Evolutionary conservation across 495 filamentous ascomycete species (phyloP).

Genomic region (Staphylotrichum longicolle): DNA sequence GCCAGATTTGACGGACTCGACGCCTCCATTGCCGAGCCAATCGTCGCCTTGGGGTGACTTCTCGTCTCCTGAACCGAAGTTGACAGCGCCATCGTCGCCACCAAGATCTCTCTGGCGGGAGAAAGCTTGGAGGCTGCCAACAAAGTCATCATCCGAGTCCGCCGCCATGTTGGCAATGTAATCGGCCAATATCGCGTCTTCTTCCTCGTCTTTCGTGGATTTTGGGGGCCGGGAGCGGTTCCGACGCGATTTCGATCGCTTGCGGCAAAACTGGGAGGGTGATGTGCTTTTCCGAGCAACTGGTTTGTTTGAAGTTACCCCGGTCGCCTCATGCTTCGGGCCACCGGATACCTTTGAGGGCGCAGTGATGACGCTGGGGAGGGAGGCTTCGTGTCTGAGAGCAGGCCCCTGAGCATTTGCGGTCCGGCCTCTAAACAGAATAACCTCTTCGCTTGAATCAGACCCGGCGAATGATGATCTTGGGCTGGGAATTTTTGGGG

Average conservation of each 20-base stretch:
- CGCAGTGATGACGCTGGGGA: not conserved
- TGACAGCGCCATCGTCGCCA: conserved; percentile 37
- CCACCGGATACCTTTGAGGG: not conserved
- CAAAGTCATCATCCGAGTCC: conserved; percentile 37
- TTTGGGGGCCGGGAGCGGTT: conserved; percentile 11
- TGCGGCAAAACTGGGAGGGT: not conserved
- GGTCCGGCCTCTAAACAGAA: conserved; percentile 61
- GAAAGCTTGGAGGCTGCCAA: conserved; percentile 24
- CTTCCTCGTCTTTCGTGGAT: conserved; percentile 31
- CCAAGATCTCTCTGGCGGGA: conserved; percentile 48
- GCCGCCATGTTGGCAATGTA: conserved; percentile 72
- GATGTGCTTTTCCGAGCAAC: not conserved
- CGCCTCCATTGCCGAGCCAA: conserved; percentile 26
- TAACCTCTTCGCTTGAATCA: conserved; percentile 63
- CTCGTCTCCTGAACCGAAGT: conserved; percentile 24
- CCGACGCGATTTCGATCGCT: conserved; percentile 1
- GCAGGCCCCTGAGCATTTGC: not conserved
- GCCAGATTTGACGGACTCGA: conserved; percentile 17
- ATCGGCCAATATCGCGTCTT: conserved; percentile 63
- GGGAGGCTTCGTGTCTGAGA: not conserved
- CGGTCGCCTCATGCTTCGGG: not conserved
- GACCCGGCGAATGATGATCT: conserved; percentile 44
- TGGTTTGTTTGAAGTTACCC: not conserved
- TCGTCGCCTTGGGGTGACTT: conserved; percentile 6
- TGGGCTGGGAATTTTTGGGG: conserved; percentile 14